Conservation (phyloP, 2,329 filamentous ascomycete species). For the Corniculantispora saksenae region DNA sequence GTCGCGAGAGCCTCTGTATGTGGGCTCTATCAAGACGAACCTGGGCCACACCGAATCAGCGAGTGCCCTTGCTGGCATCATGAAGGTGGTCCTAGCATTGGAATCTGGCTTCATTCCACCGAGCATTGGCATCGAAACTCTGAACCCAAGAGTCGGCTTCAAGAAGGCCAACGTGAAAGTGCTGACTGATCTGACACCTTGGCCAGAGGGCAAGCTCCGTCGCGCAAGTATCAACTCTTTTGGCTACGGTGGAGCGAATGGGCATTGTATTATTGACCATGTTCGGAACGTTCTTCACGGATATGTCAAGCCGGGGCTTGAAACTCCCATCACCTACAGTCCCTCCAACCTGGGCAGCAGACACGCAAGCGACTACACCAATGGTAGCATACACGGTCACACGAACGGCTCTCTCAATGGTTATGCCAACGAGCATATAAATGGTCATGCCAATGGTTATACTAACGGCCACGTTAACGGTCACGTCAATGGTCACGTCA, state of each 20-base stretch:
- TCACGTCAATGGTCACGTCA: too few species aligned
- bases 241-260: constrained; percentile 31
- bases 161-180: constrained; percentile 26
- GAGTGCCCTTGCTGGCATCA: constrained; percentile 32
- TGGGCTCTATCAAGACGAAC: constrained; percentile 40
- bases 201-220: constrained; percentile 10
- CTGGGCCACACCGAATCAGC: constrained; percentile 40
- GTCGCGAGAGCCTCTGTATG: constrained; percentile 23
- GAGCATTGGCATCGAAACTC: constrained; percentile 27
- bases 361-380: too few species aligned
- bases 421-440: too few species aligned
- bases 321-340: too few species aligned
- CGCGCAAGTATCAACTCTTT: constrained; percentile 32
- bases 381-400: too few species aligned
- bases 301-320: too few species aligned
- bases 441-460: too few species aligned
- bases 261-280: constrained; percentile 27
- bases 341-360: too few species aligned
- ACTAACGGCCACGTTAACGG: too few species aligned
- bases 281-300: too few species aligned
- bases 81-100: constrained; percentile 34
- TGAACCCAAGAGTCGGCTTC: constrained; percentile 30
- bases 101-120: constrained; percentile 32
- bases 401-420: too few species aligned
- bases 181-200: constrained; percentile 21